Evolutionary conservation across 2,329 filamentous ascomycete genomes (phyloP).

Genomic region (Fusarium nygamai): DNA sequence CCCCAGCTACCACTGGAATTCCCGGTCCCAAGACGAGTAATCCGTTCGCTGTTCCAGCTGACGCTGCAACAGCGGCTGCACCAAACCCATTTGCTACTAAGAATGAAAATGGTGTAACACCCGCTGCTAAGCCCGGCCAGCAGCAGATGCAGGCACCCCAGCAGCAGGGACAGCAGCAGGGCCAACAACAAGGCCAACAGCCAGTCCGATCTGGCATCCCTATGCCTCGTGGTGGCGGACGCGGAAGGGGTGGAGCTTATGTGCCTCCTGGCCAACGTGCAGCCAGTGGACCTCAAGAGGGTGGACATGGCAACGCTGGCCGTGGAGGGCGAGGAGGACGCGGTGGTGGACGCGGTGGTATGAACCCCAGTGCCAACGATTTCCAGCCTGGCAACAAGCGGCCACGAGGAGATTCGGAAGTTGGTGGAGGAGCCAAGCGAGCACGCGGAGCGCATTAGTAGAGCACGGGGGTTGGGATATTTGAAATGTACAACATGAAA

Average conservation of each 20-base stretch:
- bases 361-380: constrained; percentile 65
- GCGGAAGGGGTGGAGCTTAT: constrained; percentile 52
- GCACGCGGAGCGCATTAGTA: constrained; percentile 53
- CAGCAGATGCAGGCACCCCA: constrained; percentile 26
- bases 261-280: constrained; percentile 51
- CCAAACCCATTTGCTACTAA: constrained; percentile 45
- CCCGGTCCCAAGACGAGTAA: constrained; percentile 43
- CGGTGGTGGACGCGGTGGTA: constrained; percentile 54
- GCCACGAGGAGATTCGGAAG: constrained; percentile 62
- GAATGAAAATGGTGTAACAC: constrained; percentile 23
- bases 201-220: constrained; percentile 52
- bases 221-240: constrained; percentile 54
- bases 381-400: constrained; percentile 68
- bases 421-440: constrained; percentile 54
- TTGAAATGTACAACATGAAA: constrained; percentile 40
- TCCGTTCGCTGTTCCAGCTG: constrained; percentile 46
- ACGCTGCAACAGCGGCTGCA: constrained; percentile 18
- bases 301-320: constrained; percentile 44
- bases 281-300: constrained; percentile 50
- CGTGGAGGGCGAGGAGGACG: constrained; percentile 54
- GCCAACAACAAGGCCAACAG: constrained; percentile 30
- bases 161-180: constrained; percentile 15
- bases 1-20: constrained; percentile 31
- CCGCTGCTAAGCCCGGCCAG: constrained; percentile 27
- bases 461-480: not conserved